Evolutionary conservation across 2,329 filamentous ascomycete species (phyloP).

Genomic region (Diaporthe ilicicola): DNA sequence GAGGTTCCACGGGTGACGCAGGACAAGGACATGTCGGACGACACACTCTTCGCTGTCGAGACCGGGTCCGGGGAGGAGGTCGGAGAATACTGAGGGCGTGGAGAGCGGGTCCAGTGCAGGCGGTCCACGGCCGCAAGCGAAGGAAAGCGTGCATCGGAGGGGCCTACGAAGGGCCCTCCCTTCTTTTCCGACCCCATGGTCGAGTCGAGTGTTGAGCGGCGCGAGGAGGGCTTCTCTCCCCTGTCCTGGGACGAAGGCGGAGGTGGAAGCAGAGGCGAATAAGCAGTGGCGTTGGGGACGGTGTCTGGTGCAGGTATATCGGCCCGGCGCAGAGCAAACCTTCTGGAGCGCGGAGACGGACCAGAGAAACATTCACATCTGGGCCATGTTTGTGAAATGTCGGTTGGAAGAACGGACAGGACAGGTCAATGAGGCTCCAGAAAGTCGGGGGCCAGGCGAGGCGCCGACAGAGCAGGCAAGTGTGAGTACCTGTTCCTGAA

Average conservation of each 20-base stretch:
- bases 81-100: conserved; percentile 12
- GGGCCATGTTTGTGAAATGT: conserved; percentile 16
- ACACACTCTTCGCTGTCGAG: neutral
- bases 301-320: neutral
- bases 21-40: conserved; percentile 21
- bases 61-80: conserved; percentile 11
- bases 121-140: conserved; percentile 10
- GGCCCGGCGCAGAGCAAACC: neutral
- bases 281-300: neutral
- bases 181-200: conserved; percentile 29
- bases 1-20: conserved; percentile 50
- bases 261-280: neutral
- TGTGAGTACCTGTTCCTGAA: conserved; percentile 2
- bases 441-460: conserved; percentile 12
- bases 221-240: neutral
- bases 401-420: neutral
- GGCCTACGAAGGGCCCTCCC: conserved; percentile 29
- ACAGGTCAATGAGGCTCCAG: neutral
- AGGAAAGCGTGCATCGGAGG: conserved; percentile 17
- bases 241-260: neutral
- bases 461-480: conserved; percentile 15
- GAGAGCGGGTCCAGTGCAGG: neutral
- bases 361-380: conserved; percentile 7
- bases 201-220: neutral
- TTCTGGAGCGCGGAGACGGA: conserved; percentile 1